Evolutionary conservation across 2,329 filamentous ascomycete genomes (phyloP), one percentile per base, ranked within the genome.

Genomic region (Grosmannia penicillata): DNA sequence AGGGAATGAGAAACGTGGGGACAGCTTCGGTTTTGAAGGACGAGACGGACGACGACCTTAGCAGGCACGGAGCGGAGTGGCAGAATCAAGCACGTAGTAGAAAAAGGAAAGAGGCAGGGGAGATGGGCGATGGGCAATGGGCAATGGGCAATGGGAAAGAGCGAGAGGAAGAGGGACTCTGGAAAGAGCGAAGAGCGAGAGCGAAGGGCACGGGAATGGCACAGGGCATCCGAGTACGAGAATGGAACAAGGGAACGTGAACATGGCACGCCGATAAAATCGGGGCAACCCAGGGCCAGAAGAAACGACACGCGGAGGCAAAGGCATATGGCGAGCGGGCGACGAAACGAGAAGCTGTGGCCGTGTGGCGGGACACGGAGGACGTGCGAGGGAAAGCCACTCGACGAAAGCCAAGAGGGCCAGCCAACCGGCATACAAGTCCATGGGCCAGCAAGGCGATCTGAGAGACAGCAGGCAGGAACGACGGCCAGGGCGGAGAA

Each of bases 11-110:
- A n/a, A 34, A 32, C 42, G 44, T 59, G 62, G 65, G 62, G 64
- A 70, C 66, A 62, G 60, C 60, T 66, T 62, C 61, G 56, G 59
- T 64, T 65, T 66, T 62, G 59, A 54, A 53, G 54, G 49, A 26
- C 13, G 28, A 39, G 28, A 33, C 23, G 27, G 28, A 36, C 24
- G 39, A 36, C n/a, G 24, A 17, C 23, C 21, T 30, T 23, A 29
- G 31, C 30, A 39, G 19, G 30, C 18, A 25, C 27, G 17, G 17
- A 28, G 32, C 37, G 37, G 32, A 39, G 26, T 25, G 37, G 34
- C 18, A 35, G 23, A 30, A 23, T 19, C 6, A 13, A 31, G 38
- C 36, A 42, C 35, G 37, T 39, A 37, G 48, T 29, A 34, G 36
- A 41, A 47, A 56, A 56, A 54, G 56, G 41, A 45, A 30, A 35